A percentile compares a stretch with the other conserved stretches of the same genome.
These are phyloP conservation scores for Erucastrum elatum DNA, from an alignment of 345 rosid species.

Conservation along the genomic window DNA sequence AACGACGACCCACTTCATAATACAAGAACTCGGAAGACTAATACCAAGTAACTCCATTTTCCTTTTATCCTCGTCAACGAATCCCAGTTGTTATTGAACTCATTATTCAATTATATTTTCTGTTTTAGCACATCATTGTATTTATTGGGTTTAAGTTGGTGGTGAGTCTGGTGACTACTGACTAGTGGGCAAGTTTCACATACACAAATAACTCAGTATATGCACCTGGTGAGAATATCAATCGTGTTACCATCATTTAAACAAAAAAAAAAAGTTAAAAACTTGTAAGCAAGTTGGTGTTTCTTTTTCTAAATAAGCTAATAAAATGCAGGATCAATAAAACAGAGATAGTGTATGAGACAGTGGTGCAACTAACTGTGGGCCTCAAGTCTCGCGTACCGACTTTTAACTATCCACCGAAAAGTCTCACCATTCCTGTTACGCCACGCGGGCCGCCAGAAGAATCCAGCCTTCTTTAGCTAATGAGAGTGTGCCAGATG, in stretches of 20 bases:
- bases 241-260: background rate
- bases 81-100: background rate
- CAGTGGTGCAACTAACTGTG: background rate
- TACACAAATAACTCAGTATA: background rate
- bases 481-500: slow-evolving; percentile 19
- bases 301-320: background rate
- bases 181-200: slow-evolving; percentile 28
- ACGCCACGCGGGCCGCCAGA: slow-evolving; percentile 25
- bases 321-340: background rate
- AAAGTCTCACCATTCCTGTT: slow-evolving; percentile 10
- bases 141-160: background rate
- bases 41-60: slow-evolving; percentile 28
- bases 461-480: slow-evolving; percentile 17
- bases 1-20: slow-evolving; percentile 34
- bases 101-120: background rate
- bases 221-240: background rate
- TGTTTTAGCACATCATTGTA: background rate
- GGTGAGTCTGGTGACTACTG: background rate
- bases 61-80: slow-evolving; percentile 25
- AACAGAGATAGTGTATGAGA: background rate
- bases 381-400: background rate
- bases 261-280: background rate
- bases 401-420: background rate
- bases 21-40: slow-evolving; percentile 25
- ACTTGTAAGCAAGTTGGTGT: background rate